These are phyloP conservation scores for Pleurotus eryngii DNA, from an alignment of 768 basidiomycete genomes.

Conservation along the genomic window DNA sequence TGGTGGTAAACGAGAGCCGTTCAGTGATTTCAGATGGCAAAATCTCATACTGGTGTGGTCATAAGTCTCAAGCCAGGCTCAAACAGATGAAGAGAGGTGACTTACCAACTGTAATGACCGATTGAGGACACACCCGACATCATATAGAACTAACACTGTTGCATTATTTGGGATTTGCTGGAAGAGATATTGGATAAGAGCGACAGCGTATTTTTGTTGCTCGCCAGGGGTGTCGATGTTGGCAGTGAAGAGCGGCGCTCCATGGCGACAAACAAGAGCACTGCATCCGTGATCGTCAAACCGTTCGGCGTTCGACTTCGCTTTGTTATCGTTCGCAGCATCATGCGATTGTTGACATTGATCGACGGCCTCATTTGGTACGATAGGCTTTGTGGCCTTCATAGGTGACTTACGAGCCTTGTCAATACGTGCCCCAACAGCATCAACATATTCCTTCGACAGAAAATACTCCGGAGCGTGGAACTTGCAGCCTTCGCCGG, in stretches of 20 bases:
- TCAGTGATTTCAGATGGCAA: conserved; percentile 12
- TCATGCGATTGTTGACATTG: conserved; percentile 21
- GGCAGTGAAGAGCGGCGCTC: conserved; percentile 24
- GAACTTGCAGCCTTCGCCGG: conserved; percentile 20
- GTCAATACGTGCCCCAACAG: conserved; percentile 15
- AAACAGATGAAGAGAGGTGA: too few species aligned
- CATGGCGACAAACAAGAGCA: conserved; percentile 29
- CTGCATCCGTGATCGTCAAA: conserved; percentile 26
- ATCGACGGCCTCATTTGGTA: conserved; percentile 22
- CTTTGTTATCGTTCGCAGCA: conserved; percentile 22
- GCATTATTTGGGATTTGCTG: conserved; percentile 17
- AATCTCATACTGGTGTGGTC: conserved; percentile 24
- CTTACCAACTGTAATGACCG: conserved; percentile 16
- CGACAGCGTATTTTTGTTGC: conserved; percentile 26
- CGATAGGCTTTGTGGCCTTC: background rate
- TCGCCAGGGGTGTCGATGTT: conserved; percentile 31
- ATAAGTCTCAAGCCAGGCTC: too few species aligned
- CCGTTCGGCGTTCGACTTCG: conserved; percentile 11
- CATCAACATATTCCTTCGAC: conserved; percentile 19
- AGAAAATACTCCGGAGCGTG: conserved; percentile 19
- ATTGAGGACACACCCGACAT: conserved; percentile 29
- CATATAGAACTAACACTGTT: conserved; percentile 17
- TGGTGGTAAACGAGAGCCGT: conserved; percentile 21
- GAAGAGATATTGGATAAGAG: conserved; percentile 25
- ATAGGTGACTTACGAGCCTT: conserved; percentile 5